Base-by-base conservation (phyloP, 1,284 basidiomycete species). In the Malassezia nana region DNA sequence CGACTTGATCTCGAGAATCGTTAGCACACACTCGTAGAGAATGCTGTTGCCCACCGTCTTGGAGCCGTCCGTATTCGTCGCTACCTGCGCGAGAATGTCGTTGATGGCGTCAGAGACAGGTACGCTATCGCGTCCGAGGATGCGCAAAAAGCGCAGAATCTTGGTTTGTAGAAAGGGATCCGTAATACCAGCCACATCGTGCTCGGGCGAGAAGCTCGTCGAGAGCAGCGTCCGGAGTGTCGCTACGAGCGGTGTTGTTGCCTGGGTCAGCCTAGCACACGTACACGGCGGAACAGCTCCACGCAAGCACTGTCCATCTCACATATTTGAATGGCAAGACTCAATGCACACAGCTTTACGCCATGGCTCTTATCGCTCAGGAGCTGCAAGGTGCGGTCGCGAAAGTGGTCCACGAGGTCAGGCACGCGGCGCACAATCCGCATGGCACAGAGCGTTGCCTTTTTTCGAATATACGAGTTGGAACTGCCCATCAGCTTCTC, bases 31-130 rank as follows among this genome's bases (percentile, higher is more conserved):
- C 77, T 99, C 94, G 75, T 99, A 99, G 30, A 99, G 78, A 59
- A 99, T 98, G 6, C 90, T 84, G 76, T 98, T 98, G 55, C 94
- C 94, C 61, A 98, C 94, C 67, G 96, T 99, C 78, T 98, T 98
- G 30, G 87, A 85, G 4, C 87, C 86, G 69, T 99, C 94, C 0
- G 94, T 99, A 75, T 98, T 98, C 7, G 94, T 98, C 9, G 94
- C 94, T 25, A 99, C 92, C 79, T 95, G 91, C 8, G 94, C 92
- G 39, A 98, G 78, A 59, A 98, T 94, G 76, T 99, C 94, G 75
- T 98, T 98, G 91, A 99, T 96, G 6, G 83, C 81, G 69, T 98
- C 92, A 66, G 66, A 92, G 2, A 92, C 87, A 66, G 84, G 82
- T 42, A 79, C 81, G 68, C 95, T 87, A 1, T 85, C 87, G 66